These are phyloP conservation scores for Backusella australiensis DNA, from an alignment of 192 early-diverging fungal genomes.

Conservation along the genomic window DNA sequence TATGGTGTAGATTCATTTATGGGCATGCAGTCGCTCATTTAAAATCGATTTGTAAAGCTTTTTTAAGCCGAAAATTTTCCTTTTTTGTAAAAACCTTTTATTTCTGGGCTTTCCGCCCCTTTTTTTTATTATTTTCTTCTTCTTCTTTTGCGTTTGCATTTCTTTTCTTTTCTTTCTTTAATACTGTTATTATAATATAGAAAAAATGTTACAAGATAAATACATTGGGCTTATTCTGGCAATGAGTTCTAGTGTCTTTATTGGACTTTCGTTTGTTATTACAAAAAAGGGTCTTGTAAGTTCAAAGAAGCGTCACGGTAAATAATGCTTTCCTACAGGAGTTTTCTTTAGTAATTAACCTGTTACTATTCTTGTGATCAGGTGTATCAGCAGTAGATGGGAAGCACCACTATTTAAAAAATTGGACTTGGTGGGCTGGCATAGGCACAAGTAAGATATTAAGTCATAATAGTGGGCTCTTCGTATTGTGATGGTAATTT, in stretches of 20 bases:
- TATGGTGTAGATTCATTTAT: neutral
- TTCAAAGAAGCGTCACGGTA: conserved; percentile 58
- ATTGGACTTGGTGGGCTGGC: conserved; percentile 88
- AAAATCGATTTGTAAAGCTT: neutral
- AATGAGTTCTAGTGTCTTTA: conserved; percentile 82
- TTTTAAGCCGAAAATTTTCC: neutral
- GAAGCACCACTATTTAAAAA: conserved; percentile 75
- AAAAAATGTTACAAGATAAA: conserved; percentile 59
- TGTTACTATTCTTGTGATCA: conserved; percentile 40
- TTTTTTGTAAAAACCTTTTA: neutral
- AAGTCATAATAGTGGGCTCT: neutral
- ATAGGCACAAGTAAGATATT: conserved; percentile 70
- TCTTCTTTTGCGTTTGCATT: neutral
- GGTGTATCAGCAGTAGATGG: conserved; percentile 73
- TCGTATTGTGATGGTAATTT: neutral
- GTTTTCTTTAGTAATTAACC: conserved; percentile 10
- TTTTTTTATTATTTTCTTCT: neutral
- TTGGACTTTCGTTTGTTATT: conserved; percentile 89
- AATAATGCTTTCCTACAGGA: conserved; percentile 13
- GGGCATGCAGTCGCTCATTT: neutral
- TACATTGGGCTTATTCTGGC: conserved; percentile 88
- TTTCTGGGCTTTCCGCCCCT: neutral
- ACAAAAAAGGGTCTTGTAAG: conserved; percentile 93
- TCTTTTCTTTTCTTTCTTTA: neutral
- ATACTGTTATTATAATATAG: neutral